Evolutionary conservation across 2,329 filamentous ascomycete species (phyloP).

Genomic region (Sclerotinia borealis): DNA sequence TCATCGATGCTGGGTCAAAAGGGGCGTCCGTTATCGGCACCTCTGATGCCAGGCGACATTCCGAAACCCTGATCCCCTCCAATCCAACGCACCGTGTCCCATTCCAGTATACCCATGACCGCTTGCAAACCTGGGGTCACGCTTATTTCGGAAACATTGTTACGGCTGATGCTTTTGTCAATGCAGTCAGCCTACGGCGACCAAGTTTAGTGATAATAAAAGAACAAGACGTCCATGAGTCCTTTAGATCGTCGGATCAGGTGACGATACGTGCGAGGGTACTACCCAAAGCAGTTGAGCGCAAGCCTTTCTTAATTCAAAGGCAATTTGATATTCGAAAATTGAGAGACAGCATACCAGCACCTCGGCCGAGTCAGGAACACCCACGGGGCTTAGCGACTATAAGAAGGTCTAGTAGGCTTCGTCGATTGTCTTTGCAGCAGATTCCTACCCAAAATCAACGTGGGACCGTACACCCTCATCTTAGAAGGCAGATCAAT

Average conservation of each 20-base stretch:
- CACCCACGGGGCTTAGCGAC: neutral
- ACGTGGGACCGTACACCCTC: conserved; percentile 6
- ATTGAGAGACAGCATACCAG: conserved; percentile 40
- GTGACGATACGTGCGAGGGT: conserved; percentile 41
- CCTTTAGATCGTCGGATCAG: neutral
- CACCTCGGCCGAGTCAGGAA: neutral
- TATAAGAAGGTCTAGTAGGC: conserved; percentile 20
- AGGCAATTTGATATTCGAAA: conserved; percentile 46
- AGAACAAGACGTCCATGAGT: conserved; percentile 1
- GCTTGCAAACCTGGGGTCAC: conserved; percentile 38
- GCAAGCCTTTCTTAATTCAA: conserved; percentile 43
- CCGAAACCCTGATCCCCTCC: neutral
- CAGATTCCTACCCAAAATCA: neutral
- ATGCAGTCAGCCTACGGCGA: conserved; percentile 38
- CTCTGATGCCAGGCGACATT: neutral
- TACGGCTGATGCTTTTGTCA: conserved; percentile 42
- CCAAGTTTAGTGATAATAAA: conserved; percentile 20
- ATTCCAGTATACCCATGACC: conserved; percentile 31
- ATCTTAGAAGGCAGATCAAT: neutral
- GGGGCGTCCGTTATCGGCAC: neutral
- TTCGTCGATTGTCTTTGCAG: conserved; percentile 19
- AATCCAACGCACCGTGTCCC: conserved; percentile 16
- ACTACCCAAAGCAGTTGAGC: conserved; percentile 36
- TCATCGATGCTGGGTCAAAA: neutral
- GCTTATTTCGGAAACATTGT: conserved; percentile 38